Evolutionary conservation across 352 stramenopile species (phyloP).

Genomic region (Phytophthora foliorum): DNA sequence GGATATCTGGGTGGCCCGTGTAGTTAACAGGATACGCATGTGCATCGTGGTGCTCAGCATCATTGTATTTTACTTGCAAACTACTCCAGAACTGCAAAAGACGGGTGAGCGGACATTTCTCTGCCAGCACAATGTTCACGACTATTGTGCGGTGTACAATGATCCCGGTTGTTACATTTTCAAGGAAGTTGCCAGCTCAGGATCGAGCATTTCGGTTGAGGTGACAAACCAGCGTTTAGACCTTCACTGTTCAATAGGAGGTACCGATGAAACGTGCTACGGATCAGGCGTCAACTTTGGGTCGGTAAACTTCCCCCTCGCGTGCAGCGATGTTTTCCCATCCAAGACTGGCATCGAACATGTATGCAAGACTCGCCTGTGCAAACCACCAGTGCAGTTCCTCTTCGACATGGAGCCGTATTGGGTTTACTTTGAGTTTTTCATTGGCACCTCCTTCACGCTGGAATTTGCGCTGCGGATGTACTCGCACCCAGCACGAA

Average conservation of each 20-base stretch:
- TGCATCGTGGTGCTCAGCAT: constrained; percentile 53
- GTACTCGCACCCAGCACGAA: constrained; percentile 37
- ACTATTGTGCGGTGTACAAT: constrained; percentile 46
- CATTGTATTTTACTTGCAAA: constrained; percentile 64
- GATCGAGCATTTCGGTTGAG: constrained; percentile 11
- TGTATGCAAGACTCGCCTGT: constrained; percentile 59
- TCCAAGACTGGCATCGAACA: constrained; percentile 13
- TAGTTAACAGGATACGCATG: constrained; percentile 48
- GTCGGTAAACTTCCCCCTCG: constrained; percentile 31
- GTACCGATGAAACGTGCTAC: constrained; percentile 36
- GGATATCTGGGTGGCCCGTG: constrained; percentile 23
- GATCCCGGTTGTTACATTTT: constrained; percentile 51
- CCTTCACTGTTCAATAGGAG: constrained; percentile 37
- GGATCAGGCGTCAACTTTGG: constrained; percentile 45
- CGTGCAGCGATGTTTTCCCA: constrained; percentile 40
- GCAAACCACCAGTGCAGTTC: constrained; percentile 43
- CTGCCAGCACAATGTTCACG: constrained; percentile 49
- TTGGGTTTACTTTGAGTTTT: constrained; percentile 62
- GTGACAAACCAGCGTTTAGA: constrained; percentile 33
- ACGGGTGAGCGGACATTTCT: constrained; percentile 50
- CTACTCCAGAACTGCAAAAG: constrained; percentile 57
- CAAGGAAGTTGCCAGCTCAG: constrained; percentile 14
- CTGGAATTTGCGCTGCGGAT: constrained; percentile 44
- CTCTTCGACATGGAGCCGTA: constrained; percentile 60
- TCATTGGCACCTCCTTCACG: constrained; percentile 57